Conservation (phyloP, 2,329 filamentous ascomycete species). For the Fusarium sp. region DNA sequence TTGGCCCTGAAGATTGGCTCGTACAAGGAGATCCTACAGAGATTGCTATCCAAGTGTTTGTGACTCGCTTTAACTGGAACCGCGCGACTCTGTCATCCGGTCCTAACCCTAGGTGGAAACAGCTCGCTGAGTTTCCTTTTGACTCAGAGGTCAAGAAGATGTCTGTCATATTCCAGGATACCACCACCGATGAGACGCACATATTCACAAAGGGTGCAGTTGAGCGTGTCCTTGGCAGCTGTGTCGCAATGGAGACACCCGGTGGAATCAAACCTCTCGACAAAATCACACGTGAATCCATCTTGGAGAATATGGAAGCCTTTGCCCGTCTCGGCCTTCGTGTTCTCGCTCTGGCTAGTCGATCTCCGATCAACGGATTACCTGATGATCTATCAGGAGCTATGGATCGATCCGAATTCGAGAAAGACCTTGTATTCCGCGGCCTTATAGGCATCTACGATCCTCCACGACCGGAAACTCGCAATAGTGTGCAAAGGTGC, state of each 20-base stretch:
- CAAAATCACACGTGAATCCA: constrained; percentile 59
- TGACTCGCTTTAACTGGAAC: constrained; percentile 75
- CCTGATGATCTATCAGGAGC: constrained; percentile 42
- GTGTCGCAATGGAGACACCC: constrained; percentile 61
- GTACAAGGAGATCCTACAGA: constrained; percentile 75
- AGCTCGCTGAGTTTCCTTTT: constrained; percentile 78
- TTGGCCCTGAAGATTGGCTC: constrained; percentile 67
- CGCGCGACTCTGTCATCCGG: constrained; percentile 64
- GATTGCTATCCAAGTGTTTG: constrained; percentile 81
- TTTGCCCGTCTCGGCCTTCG: constrained; percentile 75
- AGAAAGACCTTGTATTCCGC: constrained; percentile 70
- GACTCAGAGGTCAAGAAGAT: constrained; percentile 82
- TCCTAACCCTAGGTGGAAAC: constrained; percentile 64
- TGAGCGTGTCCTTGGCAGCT: constrained; percentile 73
- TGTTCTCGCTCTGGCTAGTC: constrained; percentile 71
- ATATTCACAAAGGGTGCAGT: constrained; percentile 76
- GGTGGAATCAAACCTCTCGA: constrained; percentile 53
- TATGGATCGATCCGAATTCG: constrained; percentile 50
- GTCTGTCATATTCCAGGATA: constrained; percentile 74
- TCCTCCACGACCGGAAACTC: constrained; percentile 73
- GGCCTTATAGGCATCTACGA: constrained; percentile 77
- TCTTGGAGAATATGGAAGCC: constrained; percentile 75
- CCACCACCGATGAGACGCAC: constrained; percentile 55
- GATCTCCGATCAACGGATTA: not conserved
- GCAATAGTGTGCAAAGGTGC: constrained; percentile 65